A percentile compares a stretch with the other conserved stretches of the same genome.
Evolutionary conservation across 1,284 basidiomycete species (phyloP).

Genomic region (Volvariella surrecta): DNA sequence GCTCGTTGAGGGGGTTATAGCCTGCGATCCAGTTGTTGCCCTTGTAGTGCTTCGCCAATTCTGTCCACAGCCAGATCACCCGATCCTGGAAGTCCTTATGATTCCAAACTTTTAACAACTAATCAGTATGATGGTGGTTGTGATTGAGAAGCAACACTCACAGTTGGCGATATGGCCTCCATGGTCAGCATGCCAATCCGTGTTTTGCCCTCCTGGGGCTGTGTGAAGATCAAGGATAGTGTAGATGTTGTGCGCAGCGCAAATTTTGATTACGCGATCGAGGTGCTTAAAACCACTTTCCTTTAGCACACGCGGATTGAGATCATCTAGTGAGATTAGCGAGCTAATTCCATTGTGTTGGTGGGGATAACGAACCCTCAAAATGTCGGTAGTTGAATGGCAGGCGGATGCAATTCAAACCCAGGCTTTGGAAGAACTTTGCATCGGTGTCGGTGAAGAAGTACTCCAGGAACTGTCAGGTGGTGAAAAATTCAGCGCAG

Average conservation of each 20-base stretch:
- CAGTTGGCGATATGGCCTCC: slow-evolving; percentile 27
- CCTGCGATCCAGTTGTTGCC: slow-evolving; percentile 62
- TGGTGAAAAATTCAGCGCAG: too few species aligned
- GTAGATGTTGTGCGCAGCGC: slow-evolving; percentile 49
- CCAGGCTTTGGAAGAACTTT: slow-evolving; percentile 57
- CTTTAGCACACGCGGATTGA: slow-evolving; percentile 57
- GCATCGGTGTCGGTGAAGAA: slow-evolving; percentile 71
- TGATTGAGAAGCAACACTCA: too few species aligned
- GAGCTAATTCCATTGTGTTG: too few species aligned
- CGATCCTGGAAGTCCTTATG: slow-evolving; percentile 76
- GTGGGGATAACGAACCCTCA: slow-evolving; percentile 37
- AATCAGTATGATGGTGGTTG: too few species aligned
- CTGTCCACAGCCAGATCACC: slow-evolving; percentile 58
- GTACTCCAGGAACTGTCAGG: slow-evolving; percentile 57
- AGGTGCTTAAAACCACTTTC: slow-evolving; percentile 51
- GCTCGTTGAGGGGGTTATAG: slow-evolving; percentile 75
- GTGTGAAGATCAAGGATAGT: slow-evolving; percentile 52
- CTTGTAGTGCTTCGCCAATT: slow-evolving; percentile 56
- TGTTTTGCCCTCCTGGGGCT: slow-evolving; percentile 45
- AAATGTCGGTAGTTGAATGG: slow-evolving; percentile 64
- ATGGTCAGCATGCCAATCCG: slow-evolving; percentile 31
- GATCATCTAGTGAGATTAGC: too few species aligned
- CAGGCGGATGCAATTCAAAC: slow-evolving; percentile 65
- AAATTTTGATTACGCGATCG: slow-evolving; percentile 44
- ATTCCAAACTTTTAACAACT: too few species aligned